Percentiles rank a stretch among this genome's conserved stretches.
Evolutionary conservation across 1,139 yeast species (phyloP).

Genomic region (Yamadazyma sp.): DNA sequence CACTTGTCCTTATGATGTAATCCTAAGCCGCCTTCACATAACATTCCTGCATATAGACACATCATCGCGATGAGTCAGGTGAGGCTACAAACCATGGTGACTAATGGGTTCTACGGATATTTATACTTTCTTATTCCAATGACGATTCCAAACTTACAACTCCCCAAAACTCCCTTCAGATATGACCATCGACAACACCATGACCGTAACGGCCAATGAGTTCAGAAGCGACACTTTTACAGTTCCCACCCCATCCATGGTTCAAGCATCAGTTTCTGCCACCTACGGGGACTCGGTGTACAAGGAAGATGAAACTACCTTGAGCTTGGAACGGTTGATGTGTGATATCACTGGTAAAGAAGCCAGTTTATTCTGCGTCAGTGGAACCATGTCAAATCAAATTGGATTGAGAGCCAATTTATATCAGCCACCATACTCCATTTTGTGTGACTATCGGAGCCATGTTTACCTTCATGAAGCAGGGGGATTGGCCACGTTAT

Average conservation of each 20-base stretch:
- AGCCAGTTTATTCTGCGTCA: slow-evolving; percentile 43
- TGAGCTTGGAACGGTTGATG: slow-evolving; percentile 33
- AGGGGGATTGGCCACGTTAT: slow-evolving; percentile 45
- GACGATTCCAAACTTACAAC: not conserved
- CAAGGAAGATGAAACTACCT: slow-evolving; percentile 41
- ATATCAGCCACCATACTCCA: slow-evolving; percentile 45
- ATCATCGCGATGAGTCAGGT: too few relatives aligned
- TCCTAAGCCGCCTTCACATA: too few relatives aligned
- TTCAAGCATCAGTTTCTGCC: slow-evolving; percentile 26
- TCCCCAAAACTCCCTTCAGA: not conserved
- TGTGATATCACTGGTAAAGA: slow-evolving; percentile 40
- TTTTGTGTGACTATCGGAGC: slow-evolving; percentile 41
- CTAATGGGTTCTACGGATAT: too few relatives aligned
- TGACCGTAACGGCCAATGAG: slow-evolving; percentile 30
- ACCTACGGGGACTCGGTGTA: slow-evolving; percentile 46
- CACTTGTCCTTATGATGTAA: too few relatives aligned
- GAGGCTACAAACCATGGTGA: too few relatives aligned
- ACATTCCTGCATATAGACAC: too few relatives aligned
- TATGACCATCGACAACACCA: not conserved
- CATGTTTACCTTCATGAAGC: slow-evolving; percentile 45
- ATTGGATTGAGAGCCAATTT: slow-evolving; percentile 41
- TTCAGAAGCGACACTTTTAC: slow-evolving; percentile 51
- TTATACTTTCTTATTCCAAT: too few relatives aligned
- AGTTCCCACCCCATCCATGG: slow-evolving; percentile 42
- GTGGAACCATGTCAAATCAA: slow-evolving; percentile 50